Evolutionary conservation across 73 alveolate species (phyloP).

Genomic region (Tetrahymena elliotti): DNA sequence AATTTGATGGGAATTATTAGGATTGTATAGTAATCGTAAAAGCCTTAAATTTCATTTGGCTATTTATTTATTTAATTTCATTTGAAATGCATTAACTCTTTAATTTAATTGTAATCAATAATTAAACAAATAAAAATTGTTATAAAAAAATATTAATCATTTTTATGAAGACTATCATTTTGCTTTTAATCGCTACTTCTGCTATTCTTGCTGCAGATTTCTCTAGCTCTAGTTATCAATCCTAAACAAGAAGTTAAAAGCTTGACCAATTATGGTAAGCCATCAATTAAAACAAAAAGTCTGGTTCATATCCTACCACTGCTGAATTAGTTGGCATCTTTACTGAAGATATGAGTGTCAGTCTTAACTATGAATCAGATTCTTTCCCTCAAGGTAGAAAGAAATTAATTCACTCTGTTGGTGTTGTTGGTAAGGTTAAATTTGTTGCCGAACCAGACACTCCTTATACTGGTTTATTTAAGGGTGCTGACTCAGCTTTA

Average conservation of each 20-base stretch:
- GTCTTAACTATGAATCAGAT: not conserved
- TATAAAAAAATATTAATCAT: too few relatives aligned
- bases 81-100: not conserved
- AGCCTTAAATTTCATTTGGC: not conserved
- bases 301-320: constrained; percentile 1
- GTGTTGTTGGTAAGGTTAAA: constrained; percentile 23
- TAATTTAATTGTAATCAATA: not conserved
- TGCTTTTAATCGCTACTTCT: not conserved
- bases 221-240: not conserved
- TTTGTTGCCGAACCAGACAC: constrained; percentile 17
- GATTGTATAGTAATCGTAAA: not conserved
- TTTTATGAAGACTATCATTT: not conserved
- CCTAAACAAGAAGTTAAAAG: not conserved
- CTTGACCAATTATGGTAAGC: not conserved
- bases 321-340: constrained; percentile 7
- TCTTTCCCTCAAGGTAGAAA: constrained; percentile 27
- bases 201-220: not conserved
- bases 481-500: constrained; percentile 43
- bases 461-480: constrained; percentile 39
- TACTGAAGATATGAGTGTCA: constrained; percentile 20
- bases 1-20: not conserved
- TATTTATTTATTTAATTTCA: too few relatives aligned
- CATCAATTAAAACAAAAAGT: not conserved
- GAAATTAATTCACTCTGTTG: constrained; percentile 41
- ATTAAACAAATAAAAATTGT: not conserved